Conservation (phyloP, 1,284 basidiomycete genomes). For the Tylopilus sp. region DNA sequence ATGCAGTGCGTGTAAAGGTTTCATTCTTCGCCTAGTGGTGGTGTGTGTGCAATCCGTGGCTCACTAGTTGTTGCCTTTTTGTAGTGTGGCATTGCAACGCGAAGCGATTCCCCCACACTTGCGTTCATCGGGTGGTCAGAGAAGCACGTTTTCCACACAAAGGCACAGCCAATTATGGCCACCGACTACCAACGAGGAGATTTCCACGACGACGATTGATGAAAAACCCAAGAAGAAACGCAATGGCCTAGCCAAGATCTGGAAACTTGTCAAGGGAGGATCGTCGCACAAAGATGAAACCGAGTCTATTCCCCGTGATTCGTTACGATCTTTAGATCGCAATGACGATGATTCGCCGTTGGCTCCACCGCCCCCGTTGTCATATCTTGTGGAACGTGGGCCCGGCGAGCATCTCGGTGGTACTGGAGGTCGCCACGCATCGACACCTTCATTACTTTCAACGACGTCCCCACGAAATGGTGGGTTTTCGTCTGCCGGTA, state of each 20-base stretch:
- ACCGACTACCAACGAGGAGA: conserved; percentile 37
- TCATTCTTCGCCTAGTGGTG: not conserved
- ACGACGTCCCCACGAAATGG: conserved; percentile 51
- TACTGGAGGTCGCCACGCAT: conserved; percentile 50
- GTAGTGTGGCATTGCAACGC: conserved; percentile 69
- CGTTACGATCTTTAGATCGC: conserved; percentile 40
- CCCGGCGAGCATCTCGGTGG: conserved; percentile 44
- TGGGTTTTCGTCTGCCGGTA: conserved; percentile 48
- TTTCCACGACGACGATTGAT: conserved; percentile 23
- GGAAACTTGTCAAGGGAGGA: conserved; percentile 69
- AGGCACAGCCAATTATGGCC: conserved; percentile 57
- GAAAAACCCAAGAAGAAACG: conserved; percentile 65
- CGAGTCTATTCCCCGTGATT: conserved; percentile 15
- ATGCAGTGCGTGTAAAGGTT: conserved; percentile 74
- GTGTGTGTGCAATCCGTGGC: not conserved
- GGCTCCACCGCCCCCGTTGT: conserved; percentile 80
- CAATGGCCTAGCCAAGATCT: conserved; percentile 78
- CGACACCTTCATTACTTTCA: conserved; percentile 64
- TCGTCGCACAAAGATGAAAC: conserved; percentile 41
- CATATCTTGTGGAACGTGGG: conserved; percentile 75
- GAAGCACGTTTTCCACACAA: conserved; percentile 38
- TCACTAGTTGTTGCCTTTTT: conserved; percentile 11
- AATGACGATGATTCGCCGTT: conserved; percentile 68
- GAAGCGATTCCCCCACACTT: conserved; percentile 47
- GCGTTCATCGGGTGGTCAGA: conserved; percentile 43